A percentile compares a stretch with the other conserved stretches of the same genome.
phyloP scores from a whole-genome alignment of 75 land plant genomes.

The Ceratopteris richardii region DNA sequence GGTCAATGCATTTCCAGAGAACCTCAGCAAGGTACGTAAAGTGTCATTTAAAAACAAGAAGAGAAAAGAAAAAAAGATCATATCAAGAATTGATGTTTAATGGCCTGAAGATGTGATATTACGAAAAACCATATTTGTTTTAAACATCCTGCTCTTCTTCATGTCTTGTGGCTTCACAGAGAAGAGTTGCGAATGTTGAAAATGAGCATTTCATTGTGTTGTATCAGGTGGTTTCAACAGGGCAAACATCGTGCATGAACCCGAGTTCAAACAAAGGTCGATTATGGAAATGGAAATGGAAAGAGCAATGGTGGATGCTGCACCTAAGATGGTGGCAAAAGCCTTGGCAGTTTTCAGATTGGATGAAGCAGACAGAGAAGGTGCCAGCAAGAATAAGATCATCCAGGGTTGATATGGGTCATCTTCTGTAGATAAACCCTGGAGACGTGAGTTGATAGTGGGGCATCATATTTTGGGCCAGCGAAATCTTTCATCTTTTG shows the following conservation, averaged over 20 bases:
- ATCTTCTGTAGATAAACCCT: neutral
- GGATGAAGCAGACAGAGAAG: conserved; percentile 76
- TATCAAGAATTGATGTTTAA: neutral
- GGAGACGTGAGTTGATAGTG: no score
- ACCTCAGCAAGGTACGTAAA: conserved; percentile 4
- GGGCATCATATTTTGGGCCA: no score
- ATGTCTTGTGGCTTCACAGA: no score
- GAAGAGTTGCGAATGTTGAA: no score
- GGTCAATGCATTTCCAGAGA: conserved; percentile 1
- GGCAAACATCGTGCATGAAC: conserved; percentile 1
- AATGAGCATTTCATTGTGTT: no score
- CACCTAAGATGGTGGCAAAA: conserved; percentile 99
- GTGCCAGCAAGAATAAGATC: conserved; percentile 46
- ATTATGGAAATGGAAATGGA: conserved; percentile 84
- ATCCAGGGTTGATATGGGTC: neutral
- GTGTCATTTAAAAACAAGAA: neutral
- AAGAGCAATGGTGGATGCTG: conserved; percentile 84
- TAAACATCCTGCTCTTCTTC: no score
- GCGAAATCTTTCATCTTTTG: no score
- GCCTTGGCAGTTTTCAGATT: conserved; percentile 71
- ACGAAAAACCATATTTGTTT: no score
- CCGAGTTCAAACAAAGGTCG: conserved; percentile 42
- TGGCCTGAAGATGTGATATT: neutral
- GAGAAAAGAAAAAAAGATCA: neutral
- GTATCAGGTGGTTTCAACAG: conserved; percentile 8